Conservation (phyloP, 208 protist species). For the Wallacemonas sp. region DNA sequence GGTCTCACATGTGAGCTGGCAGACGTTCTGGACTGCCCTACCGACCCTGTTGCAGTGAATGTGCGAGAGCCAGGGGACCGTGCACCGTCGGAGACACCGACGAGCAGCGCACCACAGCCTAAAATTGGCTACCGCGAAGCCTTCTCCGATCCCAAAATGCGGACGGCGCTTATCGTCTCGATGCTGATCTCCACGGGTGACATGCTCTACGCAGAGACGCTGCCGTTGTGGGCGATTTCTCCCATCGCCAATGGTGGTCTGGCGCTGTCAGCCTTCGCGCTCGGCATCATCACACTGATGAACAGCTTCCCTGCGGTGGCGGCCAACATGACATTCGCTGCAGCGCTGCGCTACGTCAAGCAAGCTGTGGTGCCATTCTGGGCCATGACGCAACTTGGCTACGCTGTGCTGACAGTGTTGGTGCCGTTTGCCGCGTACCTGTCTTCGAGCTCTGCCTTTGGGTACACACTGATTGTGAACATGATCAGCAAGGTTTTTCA, state of each 20-base stretch:
- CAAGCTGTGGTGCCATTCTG: constrained; percentile 44
- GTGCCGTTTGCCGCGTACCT: constrained; percentile 36
- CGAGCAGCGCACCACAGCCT: background rate
- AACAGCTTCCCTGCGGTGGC: constrained; percentile 45
- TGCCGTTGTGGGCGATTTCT: constrained; percentile 67
- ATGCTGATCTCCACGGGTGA: constrained; percentile 64
- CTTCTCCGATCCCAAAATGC: constrained; percentile 34
- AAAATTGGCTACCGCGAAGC: constrained; percentile 59
- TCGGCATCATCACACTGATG: constrained; percentile 46
- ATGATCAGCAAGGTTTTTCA: constrained; percentile 57
- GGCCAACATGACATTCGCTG: constrained; percentile 57
- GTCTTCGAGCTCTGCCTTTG: constrained; percentile 19
- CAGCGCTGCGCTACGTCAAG: constrained; percentile 19
- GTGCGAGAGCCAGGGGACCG: background rate
- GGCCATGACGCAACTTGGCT: constrained; percentile 27
- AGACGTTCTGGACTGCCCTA: too few species aligned
- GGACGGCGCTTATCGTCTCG: constrained; percentile 53
- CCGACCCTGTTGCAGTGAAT: background rate
- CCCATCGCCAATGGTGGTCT: constrained; percentile 37
- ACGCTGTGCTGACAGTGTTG: constrained; percentile 26
- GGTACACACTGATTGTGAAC: constrained; percentile 36
- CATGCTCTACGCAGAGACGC: constrained; percentile 54
- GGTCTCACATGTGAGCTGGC: too few species aligned
- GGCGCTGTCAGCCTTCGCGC: constrained; percentile 15
- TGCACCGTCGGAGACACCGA: background rate